Base-by-base conservation (phyloP, 257 asterid species). In the Coffea eugenioides region DNA sequence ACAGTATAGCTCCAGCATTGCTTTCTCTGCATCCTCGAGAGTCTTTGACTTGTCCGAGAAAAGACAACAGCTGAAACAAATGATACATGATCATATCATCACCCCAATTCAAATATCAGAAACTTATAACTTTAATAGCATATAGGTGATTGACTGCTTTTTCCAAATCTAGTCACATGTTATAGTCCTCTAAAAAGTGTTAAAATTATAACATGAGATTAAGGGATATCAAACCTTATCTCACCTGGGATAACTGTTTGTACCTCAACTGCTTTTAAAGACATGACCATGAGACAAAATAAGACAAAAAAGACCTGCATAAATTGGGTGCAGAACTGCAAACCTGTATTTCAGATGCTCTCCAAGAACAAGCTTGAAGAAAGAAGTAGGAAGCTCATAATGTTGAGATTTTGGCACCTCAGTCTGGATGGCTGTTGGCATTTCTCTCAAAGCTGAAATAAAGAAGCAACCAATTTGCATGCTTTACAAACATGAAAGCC, bases 331-430 rank as follows among this genome's bases (percentile, higher is more conserved):
- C 15, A 23, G 27, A 52, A 48, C 54, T 57, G 14, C 14, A 79
- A 83, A 62, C 99, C 98, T 93, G 92, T 95, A 95, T 88, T 95
- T 95, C 13, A 95, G 86, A 84, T 95, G 93, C 83, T 90, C 84
- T 68, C 99, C 99, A 15, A 95, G 98, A 61, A 93, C 96, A 70
- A 93, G 89, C 89, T 91, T 87, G 92, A 93, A 95, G 94, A 93
- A 95, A 74, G 97, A 89, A 3, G 98, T 93, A 3, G 99, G 98
- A 71, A 95, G 86, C 76, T 93, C 99, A 51, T 93, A 95, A 79
- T 93, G 98, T 77, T 95, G 98, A 79, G 91, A 76, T 84, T 95
- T 93, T 7, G 99, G 87, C 76, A 73, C 83, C 59, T 95, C 99
- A 23, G 98, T 92, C 86, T 89, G 80, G 79, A 95, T 85, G 49